These are phyloP conservation scores for Neoboletus brunneissimus DNA, from an alignment of 768 basidiomycete genomes.

Conservation along the genomic window DNA sequence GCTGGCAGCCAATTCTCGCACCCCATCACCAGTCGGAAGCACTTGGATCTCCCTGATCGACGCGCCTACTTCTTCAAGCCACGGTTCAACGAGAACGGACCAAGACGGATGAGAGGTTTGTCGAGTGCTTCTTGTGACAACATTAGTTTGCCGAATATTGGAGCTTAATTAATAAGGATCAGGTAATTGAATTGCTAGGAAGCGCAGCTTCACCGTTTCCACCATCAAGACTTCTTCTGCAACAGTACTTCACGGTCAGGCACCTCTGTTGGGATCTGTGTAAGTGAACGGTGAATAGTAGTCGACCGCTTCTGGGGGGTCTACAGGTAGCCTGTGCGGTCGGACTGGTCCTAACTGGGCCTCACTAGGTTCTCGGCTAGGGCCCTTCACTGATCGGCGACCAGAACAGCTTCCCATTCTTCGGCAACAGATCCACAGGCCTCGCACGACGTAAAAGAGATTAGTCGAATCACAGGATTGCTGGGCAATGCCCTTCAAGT, in stretches of 20 bases:
- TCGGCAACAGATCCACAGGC: neutral
- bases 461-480: conserved; percentile 1
- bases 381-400: neutral
- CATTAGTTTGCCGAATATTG: conserved; percentile 16
- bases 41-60: conserved; percentile 10
- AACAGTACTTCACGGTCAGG: conserved; percentile 1
- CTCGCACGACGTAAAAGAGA: neutral
- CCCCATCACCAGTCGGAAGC: conserved; percentile 8
- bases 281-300: conserved; percentile 8
- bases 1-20: conserved; percentile 11
- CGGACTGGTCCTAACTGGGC: neutral
- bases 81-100: conserved; percentile 7
- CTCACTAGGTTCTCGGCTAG: neutral
- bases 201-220: conserved; percentile 16
- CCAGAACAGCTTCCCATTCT: neutral
- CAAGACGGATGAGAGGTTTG: conserved; percentile 3
- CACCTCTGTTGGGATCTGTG: neutral
- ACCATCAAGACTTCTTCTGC: conserved; percentile 4
- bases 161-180: conserved; percentile 21
- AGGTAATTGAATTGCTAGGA: conserved; percentile 19
- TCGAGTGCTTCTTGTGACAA: conserved; percentile 9
- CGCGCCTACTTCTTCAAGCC: neutral
- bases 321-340: neutral
- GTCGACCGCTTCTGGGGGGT: neutral
- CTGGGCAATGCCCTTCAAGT: neutral